phyloP scores from a whole-genome alignment of 1,284 basidiomycete species.

The Puccinia polysora region DNA sequence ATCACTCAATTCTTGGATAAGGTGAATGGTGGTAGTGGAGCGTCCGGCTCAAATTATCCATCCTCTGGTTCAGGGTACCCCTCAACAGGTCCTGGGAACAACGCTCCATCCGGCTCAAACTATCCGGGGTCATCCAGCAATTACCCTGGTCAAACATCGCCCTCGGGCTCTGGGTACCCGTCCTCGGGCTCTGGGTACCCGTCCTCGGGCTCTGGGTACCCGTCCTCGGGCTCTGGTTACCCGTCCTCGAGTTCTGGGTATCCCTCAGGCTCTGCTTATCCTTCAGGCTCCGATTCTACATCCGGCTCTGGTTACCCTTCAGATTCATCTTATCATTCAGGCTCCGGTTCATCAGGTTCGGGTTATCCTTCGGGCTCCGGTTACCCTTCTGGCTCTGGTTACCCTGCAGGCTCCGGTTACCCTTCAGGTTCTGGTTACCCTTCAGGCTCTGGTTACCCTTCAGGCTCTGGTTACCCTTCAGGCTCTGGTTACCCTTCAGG shows the following conservation, averaged over 20 bases:
- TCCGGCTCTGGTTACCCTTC: conserved; percentile 1
- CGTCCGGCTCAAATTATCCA: background rate
- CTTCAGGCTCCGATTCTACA: background rate
- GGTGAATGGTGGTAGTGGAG: conserved; percentile 35
- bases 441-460: background rate
- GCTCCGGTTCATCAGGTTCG: background rate
- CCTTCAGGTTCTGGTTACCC: background rate
- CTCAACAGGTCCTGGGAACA: background rate
- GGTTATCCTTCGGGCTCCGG: background rate
- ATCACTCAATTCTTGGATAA: conserved; percentile 30
- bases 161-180: background rate
- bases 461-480: background rate
- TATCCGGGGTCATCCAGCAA: background rate
- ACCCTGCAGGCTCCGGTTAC: background rate
- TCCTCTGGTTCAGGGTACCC: background rate
- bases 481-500: background rate
- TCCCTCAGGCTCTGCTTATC: background rate
- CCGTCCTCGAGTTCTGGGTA: background rate
- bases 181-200: background rate
- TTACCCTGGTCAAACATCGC: background rate
- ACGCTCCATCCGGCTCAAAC: background rate
- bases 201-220: background rate
- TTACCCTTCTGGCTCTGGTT: background rate
- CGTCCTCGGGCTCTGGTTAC: background rate
- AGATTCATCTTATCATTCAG: background rate